Evolutionary conservation across 2,329 filamentous ascomycete species (phyloP), one percentile per base, ranked within the genome.

Genomic region (Colletotrichum nymphaeae): DNA sequence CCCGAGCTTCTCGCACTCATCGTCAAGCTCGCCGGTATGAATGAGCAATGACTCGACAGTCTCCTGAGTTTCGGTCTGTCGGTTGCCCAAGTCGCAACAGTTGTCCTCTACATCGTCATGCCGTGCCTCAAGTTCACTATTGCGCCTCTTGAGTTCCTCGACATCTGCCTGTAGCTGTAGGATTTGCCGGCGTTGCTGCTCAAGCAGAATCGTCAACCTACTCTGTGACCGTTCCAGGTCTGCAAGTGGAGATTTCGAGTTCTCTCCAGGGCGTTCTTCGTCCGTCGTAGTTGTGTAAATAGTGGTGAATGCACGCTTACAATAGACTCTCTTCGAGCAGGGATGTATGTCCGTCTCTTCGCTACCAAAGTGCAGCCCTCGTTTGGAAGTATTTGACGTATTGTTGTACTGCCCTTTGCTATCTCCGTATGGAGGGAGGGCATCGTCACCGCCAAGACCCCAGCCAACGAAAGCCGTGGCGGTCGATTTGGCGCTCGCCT

Each of bases 1-100:
- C 30, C 66, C 66, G 19, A 68, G 66, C 57, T 63, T 63, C 66
- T 68, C 66, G 57, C 56, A 68, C 42, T 68, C 66, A 14, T 55
- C 66, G 7, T 62, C 57, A 2, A 62, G 66, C 57, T 68, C 66
- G 66, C 46, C 66, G 14, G 56, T 37, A 19, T 68, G 66, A 19
- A 55, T 42, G 9, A 63, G 30, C 28, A 68, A 24, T 26, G 57
- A 68, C 30, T 68, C 66, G 1, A 68, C 37, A 12, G 28, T 42
- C 46, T 68, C 66, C 30, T 63, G 22, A 14, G 16, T 63, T 30
- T 68, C 66, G 42, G 6, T 30, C 11, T 67, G 64, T n/a, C 55
- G 64, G 16, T 49, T 59, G 8, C 35, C 64, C 8, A 67, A 19
- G 4, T 59, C 35, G 32, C 37, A 49, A 8, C 35, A 59, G n/a